Evolutionary conservation across 192 early-diverging fungal species (phyloP).

Genomic region (Rhizophlyctis rosea): DNA sequence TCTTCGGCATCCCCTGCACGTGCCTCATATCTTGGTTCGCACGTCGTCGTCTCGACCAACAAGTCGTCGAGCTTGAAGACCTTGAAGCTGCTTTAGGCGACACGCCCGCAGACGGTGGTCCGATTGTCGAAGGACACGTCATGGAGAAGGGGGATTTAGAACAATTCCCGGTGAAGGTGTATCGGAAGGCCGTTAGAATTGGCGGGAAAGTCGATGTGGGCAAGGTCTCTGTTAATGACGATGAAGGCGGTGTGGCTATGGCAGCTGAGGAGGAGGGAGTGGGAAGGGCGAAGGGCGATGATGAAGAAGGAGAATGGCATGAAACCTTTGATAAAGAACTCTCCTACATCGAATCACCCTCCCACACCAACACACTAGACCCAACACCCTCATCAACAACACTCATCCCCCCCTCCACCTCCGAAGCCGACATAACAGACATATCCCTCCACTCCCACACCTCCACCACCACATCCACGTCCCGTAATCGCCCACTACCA

Average conservation of each 20-base stretch:
- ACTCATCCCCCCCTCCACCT: background rate
- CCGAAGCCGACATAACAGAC: background rate
- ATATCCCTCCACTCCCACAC: background rate
- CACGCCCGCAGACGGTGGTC: background rate
- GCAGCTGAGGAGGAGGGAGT: background rate
- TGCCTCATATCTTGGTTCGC: constrained; percentile 28
- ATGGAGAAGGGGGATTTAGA: constrained; percentile 1
- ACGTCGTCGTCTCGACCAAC: constrained; percentile 8
- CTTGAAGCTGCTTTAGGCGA: background rate
- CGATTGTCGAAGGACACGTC: background rate
- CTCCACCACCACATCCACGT: background rate
- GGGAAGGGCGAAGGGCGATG: background rate
- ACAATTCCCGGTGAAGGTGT: constrained; percentile 7
- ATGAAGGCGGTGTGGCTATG: background rate
- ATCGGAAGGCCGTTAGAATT: background rate
- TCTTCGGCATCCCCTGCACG: constrained; percentile 24
- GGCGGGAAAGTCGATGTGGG: background rate
- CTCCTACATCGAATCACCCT: background rate
- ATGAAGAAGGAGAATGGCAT: background rate
- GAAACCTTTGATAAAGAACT: too few relatives aligned
- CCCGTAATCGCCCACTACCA: background rate
- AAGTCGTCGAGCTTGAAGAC: background rate
- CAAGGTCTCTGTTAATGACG: too few relatives aligned
- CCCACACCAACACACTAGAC: background rate
- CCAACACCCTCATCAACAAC: background rate